These are phyloP conservation scores for Sphaerostilbella broomeana DNA, from an alignment of 2,329 filamentous ascomycete genomes.

Conservation along the genomic window DNA sequence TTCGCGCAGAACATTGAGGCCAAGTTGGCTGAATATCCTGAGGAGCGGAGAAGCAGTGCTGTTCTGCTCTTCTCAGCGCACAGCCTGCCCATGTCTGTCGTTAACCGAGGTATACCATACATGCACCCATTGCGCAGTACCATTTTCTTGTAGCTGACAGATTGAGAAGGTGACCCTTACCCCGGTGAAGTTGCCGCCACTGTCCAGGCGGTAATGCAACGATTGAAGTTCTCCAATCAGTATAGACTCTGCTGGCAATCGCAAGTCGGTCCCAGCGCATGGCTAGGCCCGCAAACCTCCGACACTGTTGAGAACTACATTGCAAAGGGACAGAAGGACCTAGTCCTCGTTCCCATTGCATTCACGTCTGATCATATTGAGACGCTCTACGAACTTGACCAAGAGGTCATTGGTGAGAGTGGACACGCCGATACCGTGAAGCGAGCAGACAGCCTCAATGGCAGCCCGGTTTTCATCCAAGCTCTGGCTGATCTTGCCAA, in stretches of 20 bases:
- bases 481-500: slow-evolving; percentile 84
- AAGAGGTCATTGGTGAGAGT: slow-evolving; percentile 88
- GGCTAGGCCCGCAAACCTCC: slow-evolving; percentile 90
- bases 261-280: slow-evolving; percentile 90
- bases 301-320: slow-evolving; percentile 85
- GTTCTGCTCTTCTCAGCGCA: slow-evolving; percentile 92
- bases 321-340: slow-evolving; percentile 82
- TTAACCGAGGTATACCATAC: slow-evolving; percentile 65
- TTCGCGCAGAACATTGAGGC: slow-evolving; percentile 90
- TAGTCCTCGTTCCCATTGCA: slow-evolving; percentile 88
- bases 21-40: slow-evolving; percentile 75
- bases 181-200: slow-evolving; percentile 93
- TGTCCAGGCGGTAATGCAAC: slow-evolving; percentile 93
- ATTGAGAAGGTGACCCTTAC: slow-evolving; percentile 70
- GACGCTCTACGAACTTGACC: slow-evolving; percentile 87
- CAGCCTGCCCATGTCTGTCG: slow-evolving; percentile 92
- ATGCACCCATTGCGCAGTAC: not conserved
- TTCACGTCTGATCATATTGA: slow-evolving; percentile 99
- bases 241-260: slow-evolving; percentile 97
- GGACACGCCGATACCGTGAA: slow-evolving; percentile 74
- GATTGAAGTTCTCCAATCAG: slow-evolving; percentile 78
- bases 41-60: slow-evolving; percentile 70
- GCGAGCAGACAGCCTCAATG: slow-evolving; percentile 87
- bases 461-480: slow-evolving; percentile 81
- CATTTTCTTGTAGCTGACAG: slow-evolving; percentile 22